phyloP scores from a whole-genome alignment of 768 basidiomycete genomes.

The Podaxis sp. region DNA sequence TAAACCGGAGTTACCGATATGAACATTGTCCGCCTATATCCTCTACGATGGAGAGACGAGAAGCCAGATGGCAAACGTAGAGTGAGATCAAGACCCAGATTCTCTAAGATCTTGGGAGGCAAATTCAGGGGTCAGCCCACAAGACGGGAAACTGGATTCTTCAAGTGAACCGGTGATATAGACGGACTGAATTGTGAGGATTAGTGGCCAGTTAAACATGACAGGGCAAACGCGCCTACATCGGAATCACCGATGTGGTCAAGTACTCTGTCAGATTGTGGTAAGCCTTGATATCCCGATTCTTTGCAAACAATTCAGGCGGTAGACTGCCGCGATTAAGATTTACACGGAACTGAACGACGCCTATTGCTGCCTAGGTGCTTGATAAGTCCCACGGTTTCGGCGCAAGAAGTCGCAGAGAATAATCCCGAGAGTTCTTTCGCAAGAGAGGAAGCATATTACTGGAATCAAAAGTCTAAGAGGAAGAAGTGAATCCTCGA shows the following conservation, averaged over 20 bases:
- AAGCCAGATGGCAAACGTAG: constrained; percentile 1
- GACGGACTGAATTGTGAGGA: not conserved
- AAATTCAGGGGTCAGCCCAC: constrained; percentile 8
- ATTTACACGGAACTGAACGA: not conserved
- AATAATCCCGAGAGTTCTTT: constrained; percentile 14
- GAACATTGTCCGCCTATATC: constrained; percentile 1
- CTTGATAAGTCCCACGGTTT: constrained; percentile 29
- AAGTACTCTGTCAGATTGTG: not conserved
- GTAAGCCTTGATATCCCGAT: not conserved
- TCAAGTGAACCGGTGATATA: not conserved
- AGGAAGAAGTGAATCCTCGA: too few relatives aligned
- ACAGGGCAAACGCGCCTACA: not conserved
- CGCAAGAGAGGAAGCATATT: not conserved
- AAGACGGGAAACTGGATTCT: constrained; percentile 3
- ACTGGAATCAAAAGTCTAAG: not conserved
- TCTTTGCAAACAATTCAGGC: not conserved
- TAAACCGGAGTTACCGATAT: constrained; percentile 1
- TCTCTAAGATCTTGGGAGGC: constrained; percentile 6
- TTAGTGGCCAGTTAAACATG: not conserved
- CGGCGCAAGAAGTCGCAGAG: constrained; percentile 24
- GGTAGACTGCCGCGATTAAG: not conserved
- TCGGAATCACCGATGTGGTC: not conserved
- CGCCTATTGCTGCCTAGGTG: not conserved
- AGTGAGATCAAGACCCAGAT: not conserved
- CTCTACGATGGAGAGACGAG: not conserved